These are phyloP conservation scores for Aschersonia sp. DNA, from an alignment of 2,329 filamentous ascomycete genomes.

Conservation along the genomic window DNA sequence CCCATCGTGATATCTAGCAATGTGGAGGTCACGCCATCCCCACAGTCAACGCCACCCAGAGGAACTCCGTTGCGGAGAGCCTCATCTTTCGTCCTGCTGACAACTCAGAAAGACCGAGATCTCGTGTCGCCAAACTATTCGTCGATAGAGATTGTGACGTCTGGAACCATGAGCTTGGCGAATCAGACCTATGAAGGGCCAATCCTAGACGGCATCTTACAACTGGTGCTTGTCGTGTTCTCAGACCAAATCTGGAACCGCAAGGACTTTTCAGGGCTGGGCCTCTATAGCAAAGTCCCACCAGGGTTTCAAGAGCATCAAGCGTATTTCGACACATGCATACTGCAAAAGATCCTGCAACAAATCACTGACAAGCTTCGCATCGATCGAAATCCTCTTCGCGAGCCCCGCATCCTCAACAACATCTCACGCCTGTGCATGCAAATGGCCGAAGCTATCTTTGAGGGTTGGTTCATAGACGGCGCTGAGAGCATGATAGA, in stretches of 20 bases:
- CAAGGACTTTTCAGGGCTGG: conserved; percentile 84
- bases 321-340: conserved; percentile 85
- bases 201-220: conserved; percentile 62
- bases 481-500: conserved; percentile 74
- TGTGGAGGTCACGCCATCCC: conserved; percentile 33
- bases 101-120: conserved; percentile 17
- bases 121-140: too few species aligned
- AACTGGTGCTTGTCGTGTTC: conserved; percentile 68
- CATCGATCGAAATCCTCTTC: conserved; percentile 55
- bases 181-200: conserved; percentile 26
- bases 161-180: too few species aligned
- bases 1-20: conserved; percentile 63
- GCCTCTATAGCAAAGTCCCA: conserved; percentile 74
- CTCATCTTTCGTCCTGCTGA: conserved; percentile 85
- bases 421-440: conserved; percentile 72
- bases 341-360: conserved; percentile 61
- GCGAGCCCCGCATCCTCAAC: conserved; percentile 70
- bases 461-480: conserved; percentile 92
- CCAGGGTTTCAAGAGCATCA: conserved; percentile 91
- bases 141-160: too few species aligned
- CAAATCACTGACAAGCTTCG: conserved; percentile 58
- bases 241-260: conserved; percentile 71
- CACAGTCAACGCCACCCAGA: conserved; percentile 28
- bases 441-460: conserved; percentile 80
- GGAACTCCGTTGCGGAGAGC: conserved; percentile 59